A percentile compares a stretch with the other conserved stretches of the same genome.
Evolutionary conservation across 1,284 basidiomycete genomes (phyloP).

Genomic region (Takashimella tepidaria): DNA sequence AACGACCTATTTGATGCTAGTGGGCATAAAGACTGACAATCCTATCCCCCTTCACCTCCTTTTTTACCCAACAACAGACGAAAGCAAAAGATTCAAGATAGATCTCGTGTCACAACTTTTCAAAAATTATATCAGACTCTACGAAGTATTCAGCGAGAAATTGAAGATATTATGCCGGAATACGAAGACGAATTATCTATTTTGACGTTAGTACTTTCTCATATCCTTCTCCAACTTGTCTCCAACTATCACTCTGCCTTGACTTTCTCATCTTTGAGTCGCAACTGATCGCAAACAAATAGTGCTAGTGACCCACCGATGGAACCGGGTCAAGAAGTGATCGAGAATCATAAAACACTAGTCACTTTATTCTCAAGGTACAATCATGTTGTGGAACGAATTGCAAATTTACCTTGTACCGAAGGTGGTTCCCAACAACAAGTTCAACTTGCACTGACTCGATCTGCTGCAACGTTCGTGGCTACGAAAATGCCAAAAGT

Average conservation of each 20-base stretch:
- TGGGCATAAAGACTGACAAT: too few species aligned
- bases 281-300: too few species aligned
- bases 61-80: too few species aligned
- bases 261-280: too few species aligned
- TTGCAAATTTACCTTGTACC: conserved; percentile 63
- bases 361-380: conserved; percentile 80
- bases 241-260: background rate
- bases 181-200: conserved; percentile 63
- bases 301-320: conserved; percentile 8
- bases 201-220: conserved; percentile 51
- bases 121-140: conserved; percentile 68
- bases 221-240: conserved; percentile 1
- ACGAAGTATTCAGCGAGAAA: conserved; percentile 68
- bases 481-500: conserved; percentile 60
- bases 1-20: too few species aligned
- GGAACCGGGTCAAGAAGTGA: conserved; percentile 55
- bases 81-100: conserved; percentile 71
- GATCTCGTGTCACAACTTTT: conserved; percentile 59
- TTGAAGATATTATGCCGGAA: conserved; percentile 61
- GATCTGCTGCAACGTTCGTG: conserved; percentile 72
- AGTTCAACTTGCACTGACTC: conserved; percentile 74
- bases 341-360: conserved; percentile 68
- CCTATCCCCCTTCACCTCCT: too few species aligned
- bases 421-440: conserved; percentile 71
- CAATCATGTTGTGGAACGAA: conserved; percentile 79